Percentiles rank a stretch among this genome's conserved stretches.
These are phyloP conservation scores for Nitzschia sp. DNA, from an alignment of 108 stramenopile species.

Conservation along the genomic window DNA sequence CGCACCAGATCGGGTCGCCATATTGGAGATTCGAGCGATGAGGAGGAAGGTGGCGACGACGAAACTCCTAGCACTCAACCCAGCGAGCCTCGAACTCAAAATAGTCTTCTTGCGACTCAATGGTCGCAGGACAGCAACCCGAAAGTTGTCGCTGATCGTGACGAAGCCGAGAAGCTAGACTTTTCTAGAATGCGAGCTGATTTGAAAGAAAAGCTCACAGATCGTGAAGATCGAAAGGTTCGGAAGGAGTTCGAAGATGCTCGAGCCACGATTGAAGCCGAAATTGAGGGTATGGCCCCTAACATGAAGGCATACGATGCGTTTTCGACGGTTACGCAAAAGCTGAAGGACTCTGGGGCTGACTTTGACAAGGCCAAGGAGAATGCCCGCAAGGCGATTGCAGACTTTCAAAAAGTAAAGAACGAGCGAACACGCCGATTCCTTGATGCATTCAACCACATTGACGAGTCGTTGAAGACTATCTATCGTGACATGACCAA, in stretches of 20 bases:
- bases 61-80: constrained; percentile 29
- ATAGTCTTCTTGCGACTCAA: constrained; percentile 37
- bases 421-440: constrained; percentile 78
- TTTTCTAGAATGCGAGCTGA: constrained; percentile 68
- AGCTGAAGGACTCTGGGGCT: constrained; percentile 73
- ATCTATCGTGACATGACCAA: constrained; percentile 97
- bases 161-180: constrained; percentile 72
- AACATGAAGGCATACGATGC: constrained; percentile 96
- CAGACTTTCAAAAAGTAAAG: constrained; percentile 76
- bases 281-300: constrained; percentile 91
- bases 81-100: constrained; percentile 3
- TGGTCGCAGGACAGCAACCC: constrained; percentile 81
- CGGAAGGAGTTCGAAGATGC: constrained; percentile 78
- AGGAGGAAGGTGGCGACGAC: constrained; percentile 52
- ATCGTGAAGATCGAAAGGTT: constrained; percentile 73
- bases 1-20: constrained; percentile 36
- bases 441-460: constrained; percentile 85
- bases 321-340: constrained; percentile 72
- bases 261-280: constrained; percentile 62
- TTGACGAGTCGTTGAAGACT: constrained; percentile 86
- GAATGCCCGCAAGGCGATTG: constrained; percentile 69
- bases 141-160: constrained; percentile 77
- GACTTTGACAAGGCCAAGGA: constrained; percentile 80
- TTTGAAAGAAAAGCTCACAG: constrained; percentile 58
- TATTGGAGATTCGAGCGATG: constrained; percentile 40